Evolutionary conservation across 2,329 filamentous ascomycete genomes (phyloP), one percentile per base, ranked within the genome.

Genomic region (Mycosphaerella arachidis): DNA sequence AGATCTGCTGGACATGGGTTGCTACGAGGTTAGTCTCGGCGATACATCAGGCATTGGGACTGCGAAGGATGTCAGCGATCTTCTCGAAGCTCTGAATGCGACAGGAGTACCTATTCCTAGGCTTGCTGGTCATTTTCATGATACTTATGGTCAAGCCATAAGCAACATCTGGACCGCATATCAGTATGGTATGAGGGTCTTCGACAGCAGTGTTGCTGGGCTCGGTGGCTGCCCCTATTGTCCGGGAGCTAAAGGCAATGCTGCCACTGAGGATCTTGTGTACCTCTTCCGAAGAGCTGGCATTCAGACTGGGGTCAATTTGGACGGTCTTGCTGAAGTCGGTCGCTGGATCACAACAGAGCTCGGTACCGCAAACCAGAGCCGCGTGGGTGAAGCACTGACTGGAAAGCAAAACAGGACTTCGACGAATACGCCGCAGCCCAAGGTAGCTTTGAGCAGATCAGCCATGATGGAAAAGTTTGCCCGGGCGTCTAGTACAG

Each of bases 41-140:
- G 68, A 70, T 52, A 70, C 67, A 1, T 31, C 67, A 9, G 68
- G 68, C 1, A 60, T 65, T 1, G 67, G 68, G 8, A 66, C 56
- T 12, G 50, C 66, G 1, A 20, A 56, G 9, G 66, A 72, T 24
- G 72, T 75, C 1, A 66, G 62, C 29, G 61, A 56, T 5, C 65
- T 78, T 4, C 51, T 78, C 6, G 52, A 56, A 1, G 53, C 57
- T 1, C 71, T 74, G 53, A 68, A 77, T 1, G 53, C 65, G 1
- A 40, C 65, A 2, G 60, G 54, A 7, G 58, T 71, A 24, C 61
- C 63, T 0, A 52, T 60, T 1, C 30, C 62, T 3, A 62, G 45
- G 20, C 57, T 70, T 4, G 68, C 69, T 1, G 68, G 66, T 4
- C 69, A 71, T 33, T 70, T 70, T 53, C 69, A 71, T 55, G 69